Base-by-base conservation (phyloP, 2,329 filamentous ascomycete genomes). In the Plectosphaerella sp. region DNA sequence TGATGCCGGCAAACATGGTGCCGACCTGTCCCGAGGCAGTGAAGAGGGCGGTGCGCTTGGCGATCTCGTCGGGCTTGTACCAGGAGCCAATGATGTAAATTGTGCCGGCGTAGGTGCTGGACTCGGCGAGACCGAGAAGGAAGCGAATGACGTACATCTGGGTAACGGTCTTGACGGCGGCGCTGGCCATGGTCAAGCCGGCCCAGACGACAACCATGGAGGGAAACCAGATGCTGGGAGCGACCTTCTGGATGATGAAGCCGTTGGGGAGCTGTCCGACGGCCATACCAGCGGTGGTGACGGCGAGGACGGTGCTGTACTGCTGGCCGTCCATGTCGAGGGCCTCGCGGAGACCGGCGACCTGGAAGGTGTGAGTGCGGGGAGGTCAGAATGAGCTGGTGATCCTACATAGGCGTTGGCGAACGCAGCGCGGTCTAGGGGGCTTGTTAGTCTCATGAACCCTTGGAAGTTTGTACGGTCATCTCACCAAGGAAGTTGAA, bases 1-100 rank as follows among this genome's bases (percentile, higher is more conserved):
- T 71, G 56, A 78, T 79, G 0, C 81, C 82, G 2, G 75, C 74
- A 51, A 84, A 82, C 74, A 84, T 79, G 0, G 77, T 83, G 0
- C 83, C 83, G 0, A 78, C 78, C 1, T 84, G 71, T 1, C 82
- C 82, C 11, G 79, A 81, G 0, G 79, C 73, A 1, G 80, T 84
- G 60, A 87, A 87, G 47, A 87, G 79, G 46, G 80, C 83, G 4
- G 75, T 80, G 1, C 84, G 74, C 61, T 86, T 87, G 1, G 80
- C 82, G 0, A 87, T 73, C 54, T 87, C 83, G 12, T 72, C 69
- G 15, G 75, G 73, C 0, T 76, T 85, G 58, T 86, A 86, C 82
- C 83, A 86, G 0, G 78, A 68, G 7, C 73, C 72, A 3, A 75
- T 64, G 49, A 74, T 66, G 52, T 73, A 75, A 54, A 74, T 71